These are phyloP conservation scores for Tuber umbilicatum DNA, from an alignment of 495 filamentous ascomycete species.

Conservation along the genomic window DNA sequence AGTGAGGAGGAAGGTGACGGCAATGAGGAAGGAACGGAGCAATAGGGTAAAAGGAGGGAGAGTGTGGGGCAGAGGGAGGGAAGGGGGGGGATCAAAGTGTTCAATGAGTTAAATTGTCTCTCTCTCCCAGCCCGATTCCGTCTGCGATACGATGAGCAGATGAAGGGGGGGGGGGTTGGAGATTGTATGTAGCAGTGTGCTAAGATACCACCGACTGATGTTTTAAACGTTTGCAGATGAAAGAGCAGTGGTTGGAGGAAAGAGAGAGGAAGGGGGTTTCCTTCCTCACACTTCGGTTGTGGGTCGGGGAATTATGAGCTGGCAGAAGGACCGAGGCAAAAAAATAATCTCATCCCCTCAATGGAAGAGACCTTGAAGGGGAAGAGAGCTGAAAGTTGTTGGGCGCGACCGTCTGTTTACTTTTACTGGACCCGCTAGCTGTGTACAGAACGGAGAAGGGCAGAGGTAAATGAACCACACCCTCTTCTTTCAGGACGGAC, in stretches of 20 bases:
- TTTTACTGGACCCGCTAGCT: slow-evolving; percentile 2
- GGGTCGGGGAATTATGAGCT: slow-evolving; percentile 19
- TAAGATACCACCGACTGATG: slow-evolving; percentile 8
- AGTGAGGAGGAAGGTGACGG: slow-evolving; percentile 17
- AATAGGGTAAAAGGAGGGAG: slow-evolving; percentile 9
- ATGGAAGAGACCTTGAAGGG: slow-evolving; percentile 13
- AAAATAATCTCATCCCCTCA: slow-evolving; percentile 12
- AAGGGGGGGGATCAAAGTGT: slow-evolving; percentile 5
- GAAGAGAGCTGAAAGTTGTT: slow-evolving; percentile 23
- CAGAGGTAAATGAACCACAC: not conserved
- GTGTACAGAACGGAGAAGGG: slow-evolving; percentile 10
- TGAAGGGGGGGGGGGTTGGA: slow-evolving; percentile 20
- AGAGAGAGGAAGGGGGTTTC: slow-evolving; percentile 23
- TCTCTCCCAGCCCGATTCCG: not conserved
- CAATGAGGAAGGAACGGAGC: slow-evolving; percentile 26
- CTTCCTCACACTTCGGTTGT: slow-evolving; percentile 7
- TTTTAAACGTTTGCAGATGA: slow-evolving; percentile 8
- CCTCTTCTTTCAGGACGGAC: not conserved
- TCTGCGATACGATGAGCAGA: not conserved
- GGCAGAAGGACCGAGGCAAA: slow-evolving; percentile 31
- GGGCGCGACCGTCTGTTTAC: slow-evolving; percentile 16
- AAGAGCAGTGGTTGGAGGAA: slow-evolving; percentile 29
- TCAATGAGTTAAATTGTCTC: not conserved
- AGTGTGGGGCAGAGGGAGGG: slow-evolving; percentile 8
- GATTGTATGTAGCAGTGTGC: slow-evolving; percentile 26